Evolutionary conservation across 2,329 filamentous ascomycete species (phyloP).

Genomic region (Keithomyces neogunnii): DNA sequence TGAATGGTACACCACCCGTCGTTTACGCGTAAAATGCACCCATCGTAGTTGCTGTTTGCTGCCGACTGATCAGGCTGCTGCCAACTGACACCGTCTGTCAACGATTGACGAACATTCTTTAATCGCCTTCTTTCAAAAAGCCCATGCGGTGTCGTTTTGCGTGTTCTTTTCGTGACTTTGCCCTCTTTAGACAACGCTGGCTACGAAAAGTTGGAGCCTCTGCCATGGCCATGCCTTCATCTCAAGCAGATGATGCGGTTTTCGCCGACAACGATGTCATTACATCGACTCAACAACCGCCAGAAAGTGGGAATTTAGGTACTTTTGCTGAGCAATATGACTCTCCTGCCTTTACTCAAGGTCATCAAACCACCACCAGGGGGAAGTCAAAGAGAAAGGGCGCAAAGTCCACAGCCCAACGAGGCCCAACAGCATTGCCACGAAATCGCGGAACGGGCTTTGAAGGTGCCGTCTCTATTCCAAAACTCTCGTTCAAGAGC

Average conservation of each 20-base stretch:
- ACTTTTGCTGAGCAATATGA: background rate
- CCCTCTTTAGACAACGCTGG: no score
- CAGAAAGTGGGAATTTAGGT: no score
- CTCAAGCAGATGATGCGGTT: background rate
- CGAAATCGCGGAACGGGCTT: constrained; percentile 55
- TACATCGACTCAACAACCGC: no score
- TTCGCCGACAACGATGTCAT: background rate
- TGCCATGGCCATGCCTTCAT: no score
- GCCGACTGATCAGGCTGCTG: background rate
- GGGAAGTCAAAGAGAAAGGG: constrained; percentile 14
- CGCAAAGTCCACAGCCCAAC: constrained; percentile 12
- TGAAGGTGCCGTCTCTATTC: constrained; percentile 40
- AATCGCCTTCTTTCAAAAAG: background rate
- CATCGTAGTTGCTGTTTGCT: background rate
- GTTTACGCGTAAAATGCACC: background rate
- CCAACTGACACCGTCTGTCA: background rate
- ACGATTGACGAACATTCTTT: background rate
- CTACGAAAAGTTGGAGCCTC: no score
- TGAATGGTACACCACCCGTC: background rate
- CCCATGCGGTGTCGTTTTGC: no score
- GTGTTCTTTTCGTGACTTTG: no score
- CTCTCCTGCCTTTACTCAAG: background rate
- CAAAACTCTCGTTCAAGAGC: background rate
- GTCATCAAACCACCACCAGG: background rate
- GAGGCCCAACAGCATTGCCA: constrained; percentile 32